Base-by-base conservation (phyloP, 2,329 filamentous ascomycete species). In the Remersonia thermophila region DNA sequence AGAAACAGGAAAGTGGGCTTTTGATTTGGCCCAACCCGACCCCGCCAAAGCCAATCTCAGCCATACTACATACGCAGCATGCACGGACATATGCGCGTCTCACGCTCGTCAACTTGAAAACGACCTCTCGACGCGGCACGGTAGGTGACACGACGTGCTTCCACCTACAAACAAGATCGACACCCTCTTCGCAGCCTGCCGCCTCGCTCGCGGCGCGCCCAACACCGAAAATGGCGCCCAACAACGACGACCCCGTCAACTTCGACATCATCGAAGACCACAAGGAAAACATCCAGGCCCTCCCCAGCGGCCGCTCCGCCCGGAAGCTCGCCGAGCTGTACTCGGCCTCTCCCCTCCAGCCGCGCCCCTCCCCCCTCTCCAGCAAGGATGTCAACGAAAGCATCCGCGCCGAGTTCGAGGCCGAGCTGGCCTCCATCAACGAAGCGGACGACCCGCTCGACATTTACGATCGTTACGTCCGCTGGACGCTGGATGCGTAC, bases 371-470 rank as follows among this genome's bases (percentile, higher is more conserved):
- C 27, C 80, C 83, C 4, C 71, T 77, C 37, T 77, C 84, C 46
- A 85, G 80, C 28, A 66, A 47, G 51, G 83, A 80, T 47, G 67
- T 84, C 45, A 83, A 94, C 62, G 79, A 89, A 55, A 73, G 72
- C 37, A 80, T 82, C 48, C 76, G 89, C 47, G 75, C 80, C 49
- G 80, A 89, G 52, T 96, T 84, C 50, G 91, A 98, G 59, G 71
- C 76, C 10, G 91, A 96, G 57, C 61, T 96, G 13, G 69, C 75
- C 30, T 73, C 67, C 32, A 78, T 93, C 34, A 73, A 75, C 44
- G 91, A 98, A 55, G 84, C 83, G 0, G 91, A 98, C 55, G 91
- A 98, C 52, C 91, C 91, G 1, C 75, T 98, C 32, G 91, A 96
- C 51, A 73, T 95, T 43, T 98, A 85, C 63, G 89, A 96, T 57